A percentile compares a stretch with the other conserved stretches of the same genome.
These are phyloP conservation scores for Dunaliella primolecta DNA, from an alignment of 139 green algal genomes.

Conservation along the genomic window DNA sequence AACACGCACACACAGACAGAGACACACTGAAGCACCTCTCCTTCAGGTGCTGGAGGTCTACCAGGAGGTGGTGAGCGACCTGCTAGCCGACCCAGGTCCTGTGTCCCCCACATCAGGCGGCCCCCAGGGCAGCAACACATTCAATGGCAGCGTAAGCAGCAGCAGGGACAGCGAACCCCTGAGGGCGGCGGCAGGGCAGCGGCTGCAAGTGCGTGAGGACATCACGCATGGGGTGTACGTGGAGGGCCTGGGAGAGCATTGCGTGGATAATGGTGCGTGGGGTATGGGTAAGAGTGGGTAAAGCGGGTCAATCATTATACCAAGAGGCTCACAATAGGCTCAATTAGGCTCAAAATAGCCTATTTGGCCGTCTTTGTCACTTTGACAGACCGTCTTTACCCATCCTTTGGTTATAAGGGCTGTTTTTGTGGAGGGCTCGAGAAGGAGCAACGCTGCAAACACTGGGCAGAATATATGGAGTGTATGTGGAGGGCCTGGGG, in stretches of 20 bases:
- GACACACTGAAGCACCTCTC: slow-evolving; percentile 18
- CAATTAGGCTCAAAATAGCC: too few species aligned
- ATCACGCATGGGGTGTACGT: not conserved
- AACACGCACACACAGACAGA: slow-evolving; percentile 3
- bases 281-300: too few species aligned
- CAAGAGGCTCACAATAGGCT: too few species aligned
- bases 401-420: too few species aligned
- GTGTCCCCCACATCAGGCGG: not conserved
- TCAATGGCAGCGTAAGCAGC: not conserved
- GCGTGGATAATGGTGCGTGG: slow-evolving; percentile 48
- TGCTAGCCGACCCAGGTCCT: slow-evolving; percentile 36
- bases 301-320: too few species aligned
- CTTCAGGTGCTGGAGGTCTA: slow-evolving; percentile 85
- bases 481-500: slow-evolving; percentile 27
- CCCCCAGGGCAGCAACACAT: not conserved
- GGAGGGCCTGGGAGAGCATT: slow-evolving; percentile 25
- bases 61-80: slow-evolving; percentile 79
- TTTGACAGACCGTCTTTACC: too few species aligned
- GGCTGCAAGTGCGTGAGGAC: not conserved
- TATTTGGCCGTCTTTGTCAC: too few species aligned
- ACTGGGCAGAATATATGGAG: not conserved
- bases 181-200: not conserved
- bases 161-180: not conserved
- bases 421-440: too few species aligned
- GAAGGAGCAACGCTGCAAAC: too few species aligned